These are phyloP conservation scores for Lenwebbia sp. DNA, from an alignment of 345 rosid species.

Conservation along the genomic window DNA sequence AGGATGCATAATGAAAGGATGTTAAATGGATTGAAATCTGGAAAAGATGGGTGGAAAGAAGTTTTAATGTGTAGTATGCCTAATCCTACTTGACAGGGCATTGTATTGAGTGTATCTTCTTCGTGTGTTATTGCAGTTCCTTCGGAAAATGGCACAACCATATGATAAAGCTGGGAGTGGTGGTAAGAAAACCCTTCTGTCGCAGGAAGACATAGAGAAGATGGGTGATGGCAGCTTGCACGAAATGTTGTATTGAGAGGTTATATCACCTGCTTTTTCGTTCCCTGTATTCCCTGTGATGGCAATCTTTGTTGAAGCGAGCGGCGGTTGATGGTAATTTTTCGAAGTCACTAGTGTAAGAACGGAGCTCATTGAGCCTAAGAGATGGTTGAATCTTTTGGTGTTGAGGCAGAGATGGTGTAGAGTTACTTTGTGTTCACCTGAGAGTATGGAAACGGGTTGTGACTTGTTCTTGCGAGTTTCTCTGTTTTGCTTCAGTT, in stretches of 20 bases:
- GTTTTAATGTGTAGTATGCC: neutral
- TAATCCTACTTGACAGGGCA: neutral
- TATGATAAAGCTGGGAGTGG: slow-evolving; percentile 58
- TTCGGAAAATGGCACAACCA: slow-evolving; percentile 96
- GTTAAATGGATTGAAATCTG: neutral
- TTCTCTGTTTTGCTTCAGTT: neutral
- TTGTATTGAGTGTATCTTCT: neutral
- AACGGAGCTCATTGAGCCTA: neutral
- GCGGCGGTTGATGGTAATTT: neutral
- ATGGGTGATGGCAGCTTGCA: slow-evolving; percentile 41
- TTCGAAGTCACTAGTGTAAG: neutral
- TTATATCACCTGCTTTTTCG: neutral
- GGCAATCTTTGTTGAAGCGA: neutral
- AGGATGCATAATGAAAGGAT: neutral
- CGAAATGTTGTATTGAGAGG: slow-evolving; percentile 5
- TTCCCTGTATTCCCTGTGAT: neutral
- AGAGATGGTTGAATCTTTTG: neutral
- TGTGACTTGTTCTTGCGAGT: neutral
- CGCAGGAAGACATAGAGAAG: slow-evolving; percentile 85
- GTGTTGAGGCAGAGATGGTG: neutral
- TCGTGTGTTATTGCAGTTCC: slow-evolving; percentile 37
- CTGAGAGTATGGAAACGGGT: neutral
- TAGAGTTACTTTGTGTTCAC: neutral
- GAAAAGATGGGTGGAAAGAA: neutral
- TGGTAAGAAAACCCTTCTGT: slow-evolving; percentile 61